phyloP scores from a whole-genome alignment of 495 filamentous ascomycete genomes.

The Hypoxylon lenormandii region DNA sequence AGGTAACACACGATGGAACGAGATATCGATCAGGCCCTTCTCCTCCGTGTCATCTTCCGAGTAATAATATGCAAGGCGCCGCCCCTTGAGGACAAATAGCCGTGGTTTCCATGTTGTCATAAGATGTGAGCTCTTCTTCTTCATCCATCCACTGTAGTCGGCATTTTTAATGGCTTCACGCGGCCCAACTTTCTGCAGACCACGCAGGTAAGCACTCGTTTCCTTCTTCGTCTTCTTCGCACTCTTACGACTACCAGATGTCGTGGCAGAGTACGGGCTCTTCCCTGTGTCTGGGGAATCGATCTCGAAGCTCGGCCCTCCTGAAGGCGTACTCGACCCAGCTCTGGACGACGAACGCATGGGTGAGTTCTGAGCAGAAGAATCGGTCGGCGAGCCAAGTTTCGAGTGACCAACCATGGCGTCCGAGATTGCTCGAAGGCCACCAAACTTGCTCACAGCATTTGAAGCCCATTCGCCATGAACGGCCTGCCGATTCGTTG shows the following conservation, averaged over 20 bases:
- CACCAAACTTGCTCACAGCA: constrained; percentile 66
- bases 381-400: constrained; percentile 65
- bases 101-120: constrained; percentile 98
- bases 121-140: constrained; percentile 93
- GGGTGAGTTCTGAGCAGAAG: constrained; percentile 73
- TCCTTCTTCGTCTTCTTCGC: constrained; percentile 85
- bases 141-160: constrained; percentile 99
- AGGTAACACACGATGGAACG: constrained; percentile 91
- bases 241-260: constrained; percentile 62
- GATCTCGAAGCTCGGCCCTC: constrained; percentile 80
- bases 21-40: constrained; percentile 96
- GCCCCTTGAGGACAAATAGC: constrained; percentile 90
- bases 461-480: constrained; percentile 66
- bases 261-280: constrained; percentile 60
- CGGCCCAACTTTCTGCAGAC: constrained; percentile 83
- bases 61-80: constrained; percentile 95
- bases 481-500: constrained; percentile 61
- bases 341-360: constrained; percentile 77
- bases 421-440: constrained; percentile 84
- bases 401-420: constrained; percentile 71
- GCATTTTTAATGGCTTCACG: constrained; percentile 85
- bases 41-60: constrained; percentile 90
- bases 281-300: constrained; percentile 77
- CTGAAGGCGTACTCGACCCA: constrained; percentile 87
- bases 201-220: constrained; percentile 91